Percentiles rank a stretch among this genome's conserved stretches.
phyloP scores from a whole-genome alignment of 805 yeast genomes.

The Zygosaccharomyces kombuchaensis region DNA sequence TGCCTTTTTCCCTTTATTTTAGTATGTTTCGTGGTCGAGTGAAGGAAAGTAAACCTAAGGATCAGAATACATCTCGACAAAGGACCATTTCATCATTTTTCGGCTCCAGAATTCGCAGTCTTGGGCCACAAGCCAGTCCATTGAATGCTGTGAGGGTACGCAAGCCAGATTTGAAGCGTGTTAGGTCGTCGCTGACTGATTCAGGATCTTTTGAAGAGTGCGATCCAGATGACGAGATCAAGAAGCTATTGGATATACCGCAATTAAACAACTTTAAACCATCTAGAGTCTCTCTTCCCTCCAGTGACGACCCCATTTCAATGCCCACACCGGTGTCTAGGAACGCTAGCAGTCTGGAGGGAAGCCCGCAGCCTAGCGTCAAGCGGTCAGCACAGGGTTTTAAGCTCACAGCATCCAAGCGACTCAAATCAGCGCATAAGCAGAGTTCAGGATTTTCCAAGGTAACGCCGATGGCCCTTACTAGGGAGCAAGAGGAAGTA shows the following conservation, averaged over 20 bases:
- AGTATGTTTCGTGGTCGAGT: constrained; percentile 2
- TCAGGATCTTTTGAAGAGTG: constrained; percentile 36
- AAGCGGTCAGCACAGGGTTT: constrained; percentile 11
- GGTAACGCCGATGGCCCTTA: constrained; percentile 20
- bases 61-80: neutral
- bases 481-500: constrained; percentile 50
- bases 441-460: constrained; percentile 11
- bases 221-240: constrained; percentile 25
- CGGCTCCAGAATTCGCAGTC: neutral
- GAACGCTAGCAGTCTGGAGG: neutral
- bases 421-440: constrained; percentile 11
- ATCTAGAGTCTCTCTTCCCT: neutral
- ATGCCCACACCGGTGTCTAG: neutral
- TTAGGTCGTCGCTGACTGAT: constrained; percentile 15
- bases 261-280: constrained; percentile 28
- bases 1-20: neutral
- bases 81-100: constrained; percentile 1
- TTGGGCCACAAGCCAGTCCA: neutral
- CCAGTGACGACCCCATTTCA: neutral
- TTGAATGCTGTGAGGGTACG: neutral
- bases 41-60: constrained; percentile 1
- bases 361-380: neutral
- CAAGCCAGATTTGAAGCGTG: constrained; percentile 4
- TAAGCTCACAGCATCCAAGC: constrained; percentile 17
- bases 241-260: constrained; percentile 18